phyloP scores from a whole-genome alignment of 148 eudicot species.

The Camellia granthamiana region DNA sequence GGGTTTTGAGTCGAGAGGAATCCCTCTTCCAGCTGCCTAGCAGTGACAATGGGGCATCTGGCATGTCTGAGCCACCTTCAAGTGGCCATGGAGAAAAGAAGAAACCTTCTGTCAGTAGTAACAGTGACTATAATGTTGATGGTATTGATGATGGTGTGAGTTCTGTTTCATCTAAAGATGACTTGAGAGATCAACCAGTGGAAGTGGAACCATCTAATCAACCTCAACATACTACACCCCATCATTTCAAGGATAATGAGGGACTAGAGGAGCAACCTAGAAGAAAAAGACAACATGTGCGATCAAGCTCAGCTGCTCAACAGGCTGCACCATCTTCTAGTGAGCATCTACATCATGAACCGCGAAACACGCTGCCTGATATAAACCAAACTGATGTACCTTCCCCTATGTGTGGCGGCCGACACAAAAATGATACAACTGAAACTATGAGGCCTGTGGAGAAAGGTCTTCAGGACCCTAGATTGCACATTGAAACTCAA shows the following conservation, averaged over 20 bases:
- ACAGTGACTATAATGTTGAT: slow-evolving; percentile 91
- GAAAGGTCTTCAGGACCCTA: slow-evolving; percentile 24
- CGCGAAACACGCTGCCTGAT: slow-evolving; percentile 26
- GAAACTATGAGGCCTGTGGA: slow-evolving; percentile 32
- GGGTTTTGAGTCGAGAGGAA: slow-evolving; percentile 79
- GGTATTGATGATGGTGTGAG: slow-evolving; percentile 56
- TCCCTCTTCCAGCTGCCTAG: slow-evolving; percentile 54
- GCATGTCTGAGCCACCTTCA: slow-evolving; percentile 51
- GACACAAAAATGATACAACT: slow-evolving; percentile 30
- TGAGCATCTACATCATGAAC: slow-evolving; percentile 33
- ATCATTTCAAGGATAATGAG: slow-evolving; percentile 27
- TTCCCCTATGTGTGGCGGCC: slow-evolving; percentile 21
- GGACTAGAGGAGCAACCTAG: slow-evolving; percentile 26
- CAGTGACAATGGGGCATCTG: slow-evolving; percentile 67
- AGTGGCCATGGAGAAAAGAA: slow-evolving; percentile 49
- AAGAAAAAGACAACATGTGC: slow-evolving; percentile 43
- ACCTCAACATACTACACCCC: slow-evolving; percentile 9
- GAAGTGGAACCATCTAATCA: slow-evolving; percentile 37
- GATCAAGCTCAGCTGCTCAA: slow-evolving; percentile 28
- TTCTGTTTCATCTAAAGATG: slow-evolving; percentile 73
- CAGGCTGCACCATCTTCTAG: slow-evolving; percentile 29
- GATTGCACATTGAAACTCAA: slow-evolving; percentile 11
- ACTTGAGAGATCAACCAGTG: slow-evolving; percentile 34
- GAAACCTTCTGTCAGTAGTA: slow-evolving; percentile 56
- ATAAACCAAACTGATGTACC: slow-evolving; percentile 32